These are phyloP conservation scores for Beauveria australis DNA, from an alignment of 2,329 filamentous ascomycete species.

Conservation along the genomic window DNA sequence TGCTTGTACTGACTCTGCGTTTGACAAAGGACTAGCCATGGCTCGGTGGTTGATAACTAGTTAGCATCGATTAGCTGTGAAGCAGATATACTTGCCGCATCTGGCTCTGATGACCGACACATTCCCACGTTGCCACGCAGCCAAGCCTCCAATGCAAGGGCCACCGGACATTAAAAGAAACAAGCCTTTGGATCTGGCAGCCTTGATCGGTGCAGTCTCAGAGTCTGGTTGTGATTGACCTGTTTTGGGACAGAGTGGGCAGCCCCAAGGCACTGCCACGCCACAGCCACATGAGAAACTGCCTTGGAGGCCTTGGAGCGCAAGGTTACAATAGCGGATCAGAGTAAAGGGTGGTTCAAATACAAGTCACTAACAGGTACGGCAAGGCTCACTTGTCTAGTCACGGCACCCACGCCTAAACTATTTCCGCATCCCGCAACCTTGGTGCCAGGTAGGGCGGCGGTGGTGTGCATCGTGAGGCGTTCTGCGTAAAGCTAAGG, in stretches of 20 bases:
- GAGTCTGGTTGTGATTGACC: not conserved
- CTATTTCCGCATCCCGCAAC: not conserved
- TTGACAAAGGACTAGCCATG: constrained; percentile 19
- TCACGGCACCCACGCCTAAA: not conserved
- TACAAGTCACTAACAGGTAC: not conserved
- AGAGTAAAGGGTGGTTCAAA: not conserved
- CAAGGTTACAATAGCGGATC: not conserved
- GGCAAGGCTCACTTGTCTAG: not conserved
- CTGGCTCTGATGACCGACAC: not conserved
- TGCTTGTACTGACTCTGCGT: constrained; percentile 48
- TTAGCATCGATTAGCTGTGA: not conserved
- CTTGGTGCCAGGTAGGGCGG: not conserved
- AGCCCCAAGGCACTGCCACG: not conserved
- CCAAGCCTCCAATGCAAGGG: not conserved
- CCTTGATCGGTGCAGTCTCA: not conserved
- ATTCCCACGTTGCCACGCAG: not conserved
- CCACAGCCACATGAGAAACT: not conserved
- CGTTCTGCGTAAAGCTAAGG: constrained; percentile 1
- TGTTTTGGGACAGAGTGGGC: not conserved
- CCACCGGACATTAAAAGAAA: not conserved
- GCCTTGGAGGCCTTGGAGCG: not conserved
- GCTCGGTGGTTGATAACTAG: not conserved
- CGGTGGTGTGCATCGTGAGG: not conserved
- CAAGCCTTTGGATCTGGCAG: not conserved
- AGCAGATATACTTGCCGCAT: not conserved